Conservation (phyloP, 768 basidiomycete species). For the Tulasnella calospora region DNA sequence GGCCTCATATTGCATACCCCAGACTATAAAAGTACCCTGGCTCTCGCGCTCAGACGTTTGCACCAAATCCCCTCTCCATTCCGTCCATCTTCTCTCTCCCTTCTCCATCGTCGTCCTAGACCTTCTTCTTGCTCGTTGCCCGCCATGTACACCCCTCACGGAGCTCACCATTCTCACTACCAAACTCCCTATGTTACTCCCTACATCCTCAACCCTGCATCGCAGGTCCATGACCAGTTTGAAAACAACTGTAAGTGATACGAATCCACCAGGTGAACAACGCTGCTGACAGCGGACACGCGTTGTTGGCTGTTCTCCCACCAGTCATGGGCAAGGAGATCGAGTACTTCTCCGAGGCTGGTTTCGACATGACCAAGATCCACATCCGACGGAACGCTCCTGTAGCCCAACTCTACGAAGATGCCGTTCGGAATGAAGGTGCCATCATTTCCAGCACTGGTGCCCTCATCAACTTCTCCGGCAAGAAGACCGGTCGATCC, state of each 20-base stretch:
- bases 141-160: background rate
- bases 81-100: background rate
- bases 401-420: slow-evolving; percentile 88
- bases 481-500: slow-evolving; percentile 96
- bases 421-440: slow-evolving; percentile 96
- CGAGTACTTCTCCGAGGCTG: slow-evolving; percentile 96
- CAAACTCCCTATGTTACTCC: slow-evolving; percentile 83
- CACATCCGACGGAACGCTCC: slow-evolving; percentile 92
- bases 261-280: slow-evolving; percentile 11
- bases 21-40: slow-evolving; percentile 4
- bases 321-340: slow-evolving; percentile 88
- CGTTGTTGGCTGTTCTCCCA: slow-evolving; percentile 2
- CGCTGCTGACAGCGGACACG: background rate
- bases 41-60: background rate
- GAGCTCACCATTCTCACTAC: slow-evolving; percentile 25
- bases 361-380: slow-evolving; percentile 98
- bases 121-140: background rate
- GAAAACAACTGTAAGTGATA: slow-evolving; percentile 31
- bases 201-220: slow-evolving; percentile 81
- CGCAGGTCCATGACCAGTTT: slow-evolving; percentile 59
- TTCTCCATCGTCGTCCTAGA: background rate
- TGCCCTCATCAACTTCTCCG: slow-evolving; percentile 98
- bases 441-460: slow-evolving; percentile 95
- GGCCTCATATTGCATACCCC: background rate
- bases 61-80: background rate